A percentile compares a stretch with the other conserved stretches of the same genome.
Evolutionary conservation across 2,329 filamentous ascomycete genomes (phyloP).

Genomic region (Ceratocystis ficicola): DNA sequence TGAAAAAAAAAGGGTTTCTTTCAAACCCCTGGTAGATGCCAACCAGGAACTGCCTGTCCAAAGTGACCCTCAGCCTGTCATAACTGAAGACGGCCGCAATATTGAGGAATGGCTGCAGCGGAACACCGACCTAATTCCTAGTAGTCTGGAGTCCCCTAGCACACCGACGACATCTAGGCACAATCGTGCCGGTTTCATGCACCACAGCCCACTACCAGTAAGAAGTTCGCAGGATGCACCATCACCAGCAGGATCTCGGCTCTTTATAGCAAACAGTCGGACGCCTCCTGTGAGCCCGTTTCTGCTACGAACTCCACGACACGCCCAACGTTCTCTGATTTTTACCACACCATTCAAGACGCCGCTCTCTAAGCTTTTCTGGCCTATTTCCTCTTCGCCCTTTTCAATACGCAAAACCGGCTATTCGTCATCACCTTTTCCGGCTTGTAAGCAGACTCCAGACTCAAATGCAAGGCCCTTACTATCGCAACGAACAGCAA

Average conservation of each 20-base stretch:
- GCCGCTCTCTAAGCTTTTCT: background rate
- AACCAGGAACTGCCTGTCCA: background rate
- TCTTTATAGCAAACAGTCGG: background rate
- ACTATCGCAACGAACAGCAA: background rate
- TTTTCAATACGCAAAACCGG: background rate
- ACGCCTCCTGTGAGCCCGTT: background rate
- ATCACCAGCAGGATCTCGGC: background rate
- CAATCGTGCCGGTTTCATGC: background rate
- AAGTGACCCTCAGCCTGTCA: background rate
- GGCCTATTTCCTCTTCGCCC: constrained; percentile 11
- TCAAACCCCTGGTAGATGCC: background rate
- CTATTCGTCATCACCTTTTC: background rate
- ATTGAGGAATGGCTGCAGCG: background rate
- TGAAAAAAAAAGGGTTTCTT: background rate
- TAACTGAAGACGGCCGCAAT: background rate
- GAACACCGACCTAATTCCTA: background rate
- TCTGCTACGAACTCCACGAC: background rate
- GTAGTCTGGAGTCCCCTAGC: background rate
- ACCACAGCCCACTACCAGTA: background rate
- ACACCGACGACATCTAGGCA: background rate
- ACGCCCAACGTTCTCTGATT: background rate
- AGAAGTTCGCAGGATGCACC: background rate
- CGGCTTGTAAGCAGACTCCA: background rate
- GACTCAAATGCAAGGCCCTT: background rate
- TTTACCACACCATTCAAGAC: constrained; percentile 10